These are phyloP conservation scores for Nakazawaea ambrosiae DNA, from an alignment of 805 yeast species.

Conservation along the genomic window DNA sequence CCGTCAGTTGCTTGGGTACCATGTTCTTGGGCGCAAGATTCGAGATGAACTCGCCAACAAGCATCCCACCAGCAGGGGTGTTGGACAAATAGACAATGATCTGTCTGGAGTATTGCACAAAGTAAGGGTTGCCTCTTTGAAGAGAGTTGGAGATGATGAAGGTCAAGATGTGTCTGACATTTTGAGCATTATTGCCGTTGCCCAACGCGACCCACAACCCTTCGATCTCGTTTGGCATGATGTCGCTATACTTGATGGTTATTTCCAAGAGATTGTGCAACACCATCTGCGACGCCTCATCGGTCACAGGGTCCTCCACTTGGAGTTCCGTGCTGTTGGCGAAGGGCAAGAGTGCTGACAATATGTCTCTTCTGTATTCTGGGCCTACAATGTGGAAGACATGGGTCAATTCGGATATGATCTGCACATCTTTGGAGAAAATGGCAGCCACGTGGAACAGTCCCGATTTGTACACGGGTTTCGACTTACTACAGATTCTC, in stretches of 20 bases:
- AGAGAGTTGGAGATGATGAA: slow-evolving; percentile 65
- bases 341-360: slow-evolving; percentile 87
- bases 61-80: slow-evolving; percentile 38
- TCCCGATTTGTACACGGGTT: slow-evolving; percentile 82
- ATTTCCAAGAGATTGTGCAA: slow-evolving; percentile 76
- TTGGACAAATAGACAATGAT: slow-evolving; percentile 72
- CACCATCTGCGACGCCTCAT: slow-evolving; percentile 53
- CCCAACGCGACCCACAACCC: slow-evolving; percentile 96
- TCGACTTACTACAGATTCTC: slow-evolving; percentile 65
- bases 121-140: slow-evolving; percentile 59
- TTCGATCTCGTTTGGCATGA: slow-evolving; percentile 81
- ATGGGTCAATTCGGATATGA: slow-evolving; percentile 69
- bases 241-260: slow-evolving; percentile 68
- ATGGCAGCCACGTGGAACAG: slow-evolving; percentile 71
- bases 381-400: slow-evolving; percentile 54
- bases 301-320: slow-evolving; percentile 24
- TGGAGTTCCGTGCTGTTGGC: slow-evolving; percentile 69
- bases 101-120: slow-evolving; percentile 76
- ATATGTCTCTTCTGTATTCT: slow-evolving; percentile 65
- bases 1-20: slow-evolving; percentile 59
- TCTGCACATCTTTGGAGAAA: slow-evolving; percentile 50
- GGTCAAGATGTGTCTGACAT: slow-evolving; percentile 64
- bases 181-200: slow-evolving; percentile 56
- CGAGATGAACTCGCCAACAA: slow-evolving; percentile 56
- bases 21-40: slow-evolving; percentile 79